Percentiles rank a stretch among this genome's conserved stretches.
phyloP scores from a whole-genome alignment of 345 rosid genomes.

The Excoecaria agallocha region DNA sequence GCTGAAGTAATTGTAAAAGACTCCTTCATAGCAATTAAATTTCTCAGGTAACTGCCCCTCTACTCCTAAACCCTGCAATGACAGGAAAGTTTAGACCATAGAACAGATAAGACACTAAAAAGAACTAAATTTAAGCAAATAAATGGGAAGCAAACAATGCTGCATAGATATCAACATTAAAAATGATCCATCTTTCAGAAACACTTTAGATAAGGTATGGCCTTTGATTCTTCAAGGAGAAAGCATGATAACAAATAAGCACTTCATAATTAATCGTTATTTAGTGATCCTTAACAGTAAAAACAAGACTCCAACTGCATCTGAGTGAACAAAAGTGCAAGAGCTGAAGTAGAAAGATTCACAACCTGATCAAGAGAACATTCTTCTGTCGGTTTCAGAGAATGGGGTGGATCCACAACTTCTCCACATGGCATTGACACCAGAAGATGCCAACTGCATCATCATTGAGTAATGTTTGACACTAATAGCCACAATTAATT shows the following conservation, averaged over 20 bases:
- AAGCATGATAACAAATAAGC: neutral
- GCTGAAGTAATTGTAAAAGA: conserved; percentile 91
- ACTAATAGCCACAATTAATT: neutral
- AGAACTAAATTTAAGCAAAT: neutral
- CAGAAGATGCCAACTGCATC: conserved; percentile 70
- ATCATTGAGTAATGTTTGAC: conserved; percentile 8
- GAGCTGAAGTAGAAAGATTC: conserved; percentile 11
- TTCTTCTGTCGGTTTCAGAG: conserved; percentile 60
- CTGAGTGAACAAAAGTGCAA: conserved; percentile 5
- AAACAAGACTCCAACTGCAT: conserved; percentile 3
- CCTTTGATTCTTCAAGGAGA: neutral
- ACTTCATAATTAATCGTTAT: neutral
- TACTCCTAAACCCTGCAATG: conserved; percentile 53
- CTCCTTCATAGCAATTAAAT: conserved; percentile 63
- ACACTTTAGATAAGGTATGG: neutral
- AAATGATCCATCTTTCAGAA: neutral
- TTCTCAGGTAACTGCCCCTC: conserved; percentile 64
- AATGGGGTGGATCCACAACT: conserved; percentile 68
- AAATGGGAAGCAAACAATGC: neutral
- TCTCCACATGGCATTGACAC: conserved; percentile 71
- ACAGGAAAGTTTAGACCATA: conserved; percentile 15
- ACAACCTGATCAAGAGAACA: conserved; percentile 60
- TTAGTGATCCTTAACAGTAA: neutral
- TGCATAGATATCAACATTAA: neutral
- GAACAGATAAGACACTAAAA: neutral